Percentiles rank a stretch among this genome's conserved stretches.
Evolutionary conservation across 192 early-diverging fungal genomes (phyloP).

Genomic region (Umbelopsis sp.): DNA sequence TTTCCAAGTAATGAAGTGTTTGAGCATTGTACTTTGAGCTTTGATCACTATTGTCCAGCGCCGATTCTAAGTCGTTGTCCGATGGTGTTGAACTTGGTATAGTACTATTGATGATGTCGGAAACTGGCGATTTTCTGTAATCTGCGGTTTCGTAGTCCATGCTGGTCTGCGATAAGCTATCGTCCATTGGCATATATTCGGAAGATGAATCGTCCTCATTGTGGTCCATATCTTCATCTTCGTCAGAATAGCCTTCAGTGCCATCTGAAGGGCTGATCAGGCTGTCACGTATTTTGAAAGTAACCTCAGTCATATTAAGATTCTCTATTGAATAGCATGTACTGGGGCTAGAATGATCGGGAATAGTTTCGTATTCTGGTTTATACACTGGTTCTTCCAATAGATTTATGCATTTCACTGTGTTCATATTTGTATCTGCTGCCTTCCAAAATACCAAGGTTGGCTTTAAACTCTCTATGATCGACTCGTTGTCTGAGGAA

Average conservation of each 20-base stretch:
- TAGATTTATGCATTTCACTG: not conserved
- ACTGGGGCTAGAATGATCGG: too few species aligned
- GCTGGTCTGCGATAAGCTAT: not conserved
- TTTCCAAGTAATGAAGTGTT: conserved; percentile 31
- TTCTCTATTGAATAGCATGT: too few species aligned
- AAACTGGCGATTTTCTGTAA: not conserved
- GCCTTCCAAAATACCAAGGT: not conserved
- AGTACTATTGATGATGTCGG: not conserved
- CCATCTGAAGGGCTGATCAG: not conserved
- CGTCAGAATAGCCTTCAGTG: not conserved
- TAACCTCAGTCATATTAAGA: too few species aligned
- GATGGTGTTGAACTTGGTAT: not conserved
- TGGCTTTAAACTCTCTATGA: not conserved
- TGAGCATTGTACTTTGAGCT: conserved; percentile 19
- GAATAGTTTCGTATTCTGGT: not conserved
- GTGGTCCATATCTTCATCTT: not conserved
- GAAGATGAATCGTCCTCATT: not conserved
- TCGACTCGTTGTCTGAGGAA: not conserved
- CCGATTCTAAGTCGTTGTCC: not conserved
- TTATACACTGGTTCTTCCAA: not conserved
- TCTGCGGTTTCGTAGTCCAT: not conserved
- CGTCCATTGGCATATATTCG: not conserved
- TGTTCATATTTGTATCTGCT: not conserved
- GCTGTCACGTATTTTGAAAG: too few species aligned
- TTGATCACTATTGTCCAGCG: not conserved